Evolutionary conservation across 2,329 filamentous ascomycete species (phyloP).

Genomic region (Fusarium robinianum): DNA sequence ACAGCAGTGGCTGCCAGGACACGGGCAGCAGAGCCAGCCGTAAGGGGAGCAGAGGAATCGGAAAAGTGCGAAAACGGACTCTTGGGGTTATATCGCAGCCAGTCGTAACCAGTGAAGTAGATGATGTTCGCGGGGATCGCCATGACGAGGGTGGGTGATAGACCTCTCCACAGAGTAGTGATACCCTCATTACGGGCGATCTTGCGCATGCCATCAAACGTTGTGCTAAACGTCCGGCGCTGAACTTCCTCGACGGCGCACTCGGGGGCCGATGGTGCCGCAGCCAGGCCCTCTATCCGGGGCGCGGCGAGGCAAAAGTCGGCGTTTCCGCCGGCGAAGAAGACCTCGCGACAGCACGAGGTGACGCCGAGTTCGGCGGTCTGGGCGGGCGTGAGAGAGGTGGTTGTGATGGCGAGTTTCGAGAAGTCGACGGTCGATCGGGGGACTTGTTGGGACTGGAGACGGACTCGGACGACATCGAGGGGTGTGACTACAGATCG

Average conservation of each 20-base stretch:
- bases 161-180: slow-evolving; percentile 84
- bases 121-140: slow-evolving; percentile 94
- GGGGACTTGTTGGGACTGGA: slow-evolving; percentile 76
- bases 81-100: slow-evolving; percentile 73
- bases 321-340: slow-evolving; percentile 87
- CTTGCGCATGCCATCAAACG: slow-evolving; percentile 88
- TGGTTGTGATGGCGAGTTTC: slow-evolving; percentile 58
- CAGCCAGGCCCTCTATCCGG: slow-evolving; percentile 52
- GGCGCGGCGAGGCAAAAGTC: slow-evolving; percentile 79
- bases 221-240: slow-evolving; percentile 83
- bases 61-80: slow-evolving; percentile 71
- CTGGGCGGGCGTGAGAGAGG: slow-evolving; percentile 70
- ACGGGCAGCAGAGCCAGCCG: slow-evolving; percentile 78
- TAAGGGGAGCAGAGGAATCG: slow-evolving; percentile 76
- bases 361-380: slow-evolving; percentile 85
- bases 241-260: slow-evolving; percentile 90
- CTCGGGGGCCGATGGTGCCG: slow-evolving; percentile 58
- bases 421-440: slow-evolving; percentile 57
- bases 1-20: slow-evolving; percentile 81
- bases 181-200: slow-evolving; percentile 93
- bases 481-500: slow-evolving; percentile 86
- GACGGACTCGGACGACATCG: slow-evolving; percentile 92
- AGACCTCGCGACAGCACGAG: slow-evolving; percentile 94
- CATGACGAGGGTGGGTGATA: slow-evolving; percentile 95
- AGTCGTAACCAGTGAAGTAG: slow-evolving; percentile 98